These are phyloP conservation scores for Retiboletus flavoniger DNA, from an alignment of 1,284 basidiomycete species.

Conservation along the genomic window DNA sequence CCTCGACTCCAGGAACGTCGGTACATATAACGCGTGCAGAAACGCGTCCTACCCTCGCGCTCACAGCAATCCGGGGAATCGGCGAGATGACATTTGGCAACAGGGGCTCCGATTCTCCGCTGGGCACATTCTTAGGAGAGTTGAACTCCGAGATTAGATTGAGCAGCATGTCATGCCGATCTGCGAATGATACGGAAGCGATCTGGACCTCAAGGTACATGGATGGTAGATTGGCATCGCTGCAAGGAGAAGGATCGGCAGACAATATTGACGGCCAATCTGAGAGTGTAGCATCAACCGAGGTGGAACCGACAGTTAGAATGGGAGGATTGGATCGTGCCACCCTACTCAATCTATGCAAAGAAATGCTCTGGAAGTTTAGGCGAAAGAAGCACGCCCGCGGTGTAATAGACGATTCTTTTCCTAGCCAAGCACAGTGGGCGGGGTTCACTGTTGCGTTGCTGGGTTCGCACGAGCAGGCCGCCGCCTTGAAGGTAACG, in stretches of 20 bases:
- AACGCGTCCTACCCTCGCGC: constrained; percentile 48
- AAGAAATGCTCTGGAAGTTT: constrained; percentile 37
- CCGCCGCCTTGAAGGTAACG: constrained; percentile 41
- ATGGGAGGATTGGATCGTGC: constrained; percentile 38
- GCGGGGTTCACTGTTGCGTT: constrained; percentile 43
- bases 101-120: constrained; percentile 17
- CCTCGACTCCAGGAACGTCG: constrained; percentile 33
- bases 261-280: constrained; percentile 53
- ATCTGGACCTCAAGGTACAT: constrained; percentile 52
- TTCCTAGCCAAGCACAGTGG: constrained; percentile 56
- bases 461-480: constrained; percentile 45
- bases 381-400: constrained; percentile 50
- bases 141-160: constrained; percentile 32
- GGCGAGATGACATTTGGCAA: constrained; percentile 37
- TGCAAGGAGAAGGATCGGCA: constrained; percentile 43
- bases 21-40: constrained; percentile 49
- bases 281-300: constrained; percentile 46
- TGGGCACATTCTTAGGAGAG: constrained; percentile 21
- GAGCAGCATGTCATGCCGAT: constrained; percentile 51
- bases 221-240: constrained; percentile 60
- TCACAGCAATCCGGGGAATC: constrained; percentile 54
- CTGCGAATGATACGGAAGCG: constrained; percentile 48
- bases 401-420: constrained; percentile 35
- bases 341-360: constrained; percentile 27
- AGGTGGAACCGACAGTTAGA: constrained; percentile 43